These are phyloP conservation scores for Vachellia pachyceras DNA, from an alignment of 306 rosid genomes.

Conservation along the genomic window DNA sequence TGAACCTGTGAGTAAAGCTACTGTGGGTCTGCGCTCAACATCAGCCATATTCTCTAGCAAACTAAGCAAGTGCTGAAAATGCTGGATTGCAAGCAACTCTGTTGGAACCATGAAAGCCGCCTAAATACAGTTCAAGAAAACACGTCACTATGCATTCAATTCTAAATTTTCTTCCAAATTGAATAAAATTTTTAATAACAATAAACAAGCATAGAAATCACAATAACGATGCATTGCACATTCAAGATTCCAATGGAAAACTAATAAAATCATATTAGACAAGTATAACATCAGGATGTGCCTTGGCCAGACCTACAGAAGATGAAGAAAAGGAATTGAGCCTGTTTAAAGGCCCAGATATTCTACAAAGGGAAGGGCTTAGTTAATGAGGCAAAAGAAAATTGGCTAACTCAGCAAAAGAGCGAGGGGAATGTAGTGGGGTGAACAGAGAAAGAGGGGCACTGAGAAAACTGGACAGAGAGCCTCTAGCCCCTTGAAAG, in stretches of 20 bases:
- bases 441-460: background rate
- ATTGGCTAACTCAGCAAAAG: background rate
- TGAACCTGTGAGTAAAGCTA: conserved; percentile 93
- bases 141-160: conserved; percentile 26
- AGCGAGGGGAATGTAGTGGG: background rate
- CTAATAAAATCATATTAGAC: conserved; percentile 11
- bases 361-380: background rate
- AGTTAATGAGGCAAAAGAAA: background rate
- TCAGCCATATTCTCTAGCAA: conserved; percentile 70
- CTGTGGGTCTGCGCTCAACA: conserved; percentile 66
- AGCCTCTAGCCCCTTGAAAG: background rate
- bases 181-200: background rate
- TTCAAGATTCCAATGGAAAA: conserved; percentile 32
- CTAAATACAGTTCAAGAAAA: conserved; percentile 53
- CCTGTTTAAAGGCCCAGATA: background rate
- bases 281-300: background rate
- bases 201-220: conserved; percentile 6
- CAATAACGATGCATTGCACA: conserved; percentile 6
- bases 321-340: background rate
- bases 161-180: background rate
- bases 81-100: conserved; percentile 96
- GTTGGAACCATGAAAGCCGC: conserved; percentile 99
- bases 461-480: background rate
- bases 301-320: background rate
- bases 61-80: conserved; percentile 69